Conservation (phyloP, 1,284 basidiomycete genomes). For the Heterobasidion annosum region DNA sequence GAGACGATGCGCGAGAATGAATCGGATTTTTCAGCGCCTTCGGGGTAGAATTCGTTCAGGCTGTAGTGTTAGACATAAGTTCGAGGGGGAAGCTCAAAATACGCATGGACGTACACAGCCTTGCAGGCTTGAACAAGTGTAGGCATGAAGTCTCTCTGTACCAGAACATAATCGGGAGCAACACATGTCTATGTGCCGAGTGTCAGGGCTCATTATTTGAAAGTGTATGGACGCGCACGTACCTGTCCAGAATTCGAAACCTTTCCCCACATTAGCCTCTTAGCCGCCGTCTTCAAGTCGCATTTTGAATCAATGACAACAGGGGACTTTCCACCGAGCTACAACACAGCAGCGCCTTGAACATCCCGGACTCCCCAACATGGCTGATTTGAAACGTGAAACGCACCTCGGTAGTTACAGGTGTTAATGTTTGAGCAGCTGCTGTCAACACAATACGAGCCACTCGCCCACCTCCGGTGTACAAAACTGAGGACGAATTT, state of each 20-base stretch:
- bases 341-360: too few relatives aligned
- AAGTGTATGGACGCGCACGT: constrained; percentile 3
- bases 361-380: not conserved
- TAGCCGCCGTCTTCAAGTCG: constrained; percentile 50
- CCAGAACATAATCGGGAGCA: constrained; percentile 79
- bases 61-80: constrained; percentile 19
- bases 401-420: constrained; percentile 33
- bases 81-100: constrained; percentile 4
- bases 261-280: constrained; percentile 77
- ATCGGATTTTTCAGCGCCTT: constrained; percentile 33
- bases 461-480: constrained; percentile 64
- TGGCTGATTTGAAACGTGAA: not conserved
- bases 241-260: constrained; percentile 69
- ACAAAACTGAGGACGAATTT: constrained; percentile 35
- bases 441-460: constrained; percentile 75
- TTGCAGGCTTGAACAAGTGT: constrained; percentile 53
- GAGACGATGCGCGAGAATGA: constrained; percentile 44
- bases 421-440: constrained; percentile 81
- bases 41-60: constrained; percentile 43
- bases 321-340: constrained; percentile 70
- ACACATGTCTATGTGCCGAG: constrained; percentile 29
- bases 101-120: constrained; percentile 35
- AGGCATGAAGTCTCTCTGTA: constrained; percentile 55
- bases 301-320: constrained; percentile 68
- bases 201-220: too few relatives aligned